Percentiles rank a stretch among this genome's conserved stretches.
phyloP scores from a whole-genome alignment of 805 yeast species.

The Metschnikowia arizonensis region DNA sequence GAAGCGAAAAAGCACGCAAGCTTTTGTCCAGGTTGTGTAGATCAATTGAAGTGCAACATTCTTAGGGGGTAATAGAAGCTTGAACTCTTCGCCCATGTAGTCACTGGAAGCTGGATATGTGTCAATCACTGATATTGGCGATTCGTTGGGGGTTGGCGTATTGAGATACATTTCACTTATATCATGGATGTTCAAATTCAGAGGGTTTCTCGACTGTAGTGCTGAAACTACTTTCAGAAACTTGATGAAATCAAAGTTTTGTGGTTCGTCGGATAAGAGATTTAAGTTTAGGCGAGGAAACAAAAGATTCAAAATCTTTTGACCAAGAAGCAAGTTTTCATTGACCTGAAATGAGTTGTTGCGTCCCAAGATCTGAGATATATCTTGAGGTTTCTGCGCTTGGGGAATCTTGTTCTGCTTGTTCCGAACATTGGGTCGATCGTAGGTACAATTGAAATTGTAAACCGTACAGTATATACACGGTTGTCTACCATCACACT shows the following conservation, averaged over 20 bases:
- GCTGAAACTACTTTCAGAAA: constrained; percentile 26
- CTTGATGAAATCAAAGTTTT: constrained; percentile 31
- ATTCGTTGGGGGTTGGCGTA: constrained; percentile 21
- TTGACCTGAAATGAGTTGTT: constrained; percentile 13
- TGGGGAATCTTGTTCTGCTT: constrained; percentile 26
- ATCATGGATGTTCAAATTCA: constrained; percentile 23
- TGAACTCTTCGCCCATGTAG: constrained; percentile 45
- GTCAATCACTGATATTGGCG: constrained; percentile 12
- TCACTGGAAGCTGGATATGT: constrained; percentile 22
- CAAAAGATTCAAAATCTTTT: constrained; percentile 31
- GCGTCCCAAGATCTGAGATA: constrained; percentile 17
- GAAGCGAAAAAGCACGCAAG: constrained; percentile 80
- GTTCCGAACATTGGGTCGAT: constrained; percentile 65
- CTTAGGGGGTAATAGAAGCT: constrained; percentile 69
- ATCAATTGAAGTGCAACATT: constrained; percentile 67
- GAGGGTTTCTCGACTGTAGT: constrained; percentile 20
- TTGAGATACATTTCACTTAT: constrained; percentile 28
- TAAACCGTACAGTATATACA: constrained; percentile 85
- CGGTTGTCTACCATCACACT: constrained; percentile 76
- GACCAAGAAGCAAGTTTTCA: constrained; percentile 24
- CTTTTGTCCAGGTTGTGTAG: constrained; percentile 76
- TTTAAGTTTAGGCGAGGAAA: constrained; percentile 35
- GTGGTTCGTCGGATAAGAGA: constrained; percentile 28
- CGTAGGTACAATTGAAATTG: constrained; percentile 79
- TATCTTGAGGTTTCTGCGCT: constrained; percentile 19